These are phyloP conservation scores for Coniochaeta sp. DNA, from an alignment of 2,329 filamentous ascomycete genomes.

Conservation along the genomic window DNA sequence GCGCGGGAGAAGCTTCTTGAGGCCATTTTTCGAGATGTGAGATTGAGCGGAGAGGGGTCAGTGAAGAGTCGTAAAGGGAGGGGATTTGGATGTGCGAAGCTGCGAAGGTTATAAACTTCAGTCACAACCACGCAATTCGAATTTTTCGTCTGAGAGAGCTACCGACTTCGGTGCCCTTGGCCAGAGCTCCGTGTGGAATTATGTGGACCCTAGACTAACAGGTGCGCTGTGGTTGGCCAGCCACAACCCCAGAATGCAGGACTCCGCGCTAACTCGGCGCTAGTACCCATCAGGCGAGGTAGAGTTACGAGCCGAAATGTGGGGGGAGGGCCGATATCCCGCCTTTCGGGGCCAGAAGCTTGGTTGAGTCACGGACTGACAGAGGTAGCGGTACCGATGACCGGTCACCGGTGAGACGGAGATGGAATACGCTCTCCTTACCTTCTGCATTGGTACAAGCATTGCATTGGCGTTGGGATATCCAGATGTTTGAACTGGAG, in stretches of 20 bases:
- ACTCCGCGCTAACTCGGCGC: background rate
- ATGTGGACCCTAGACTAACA: background rate
- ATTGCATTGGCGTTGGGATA: background rate
- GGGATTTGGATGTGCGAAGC: background rate
- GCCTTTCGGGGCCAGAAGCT: background rate
- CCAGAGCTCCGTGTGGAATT: background rate
- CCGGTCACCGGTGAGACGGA: background rate
- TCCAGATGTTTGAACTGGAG: background rate
- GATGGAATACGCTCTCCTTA: no score
- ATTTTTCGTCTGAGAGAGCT: background rate
- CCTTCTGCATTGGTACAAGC: no score
- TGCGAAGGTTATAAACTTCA: conserved; percentile 3
- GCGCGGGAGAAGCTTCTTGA: conserved; percentile 67
- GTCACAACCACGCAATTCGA: conserved; percentile 2
- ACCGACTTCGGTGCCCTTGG: background rate
- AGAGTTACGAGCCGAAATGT: background rate
- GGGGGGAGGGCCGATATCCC: background rate
- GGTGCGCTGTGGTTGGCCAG: background rate
- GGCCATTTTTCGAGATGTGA: conserved; percentile 60
- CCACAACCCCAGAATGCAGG: background rate
- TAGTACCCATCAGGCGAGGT: background rate
- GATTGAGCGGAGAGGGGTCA: conserved; percentile 22
- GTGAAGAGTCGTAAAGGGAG: conserved; percentile 15
- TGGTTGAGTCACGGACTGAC: background rate
- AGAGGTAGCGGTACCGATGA: background rate